phyloP scores from a whole-genome alignment of 2,329 filamentous ascomycete genomes.

The Xylariaceae sp. region DNA sequence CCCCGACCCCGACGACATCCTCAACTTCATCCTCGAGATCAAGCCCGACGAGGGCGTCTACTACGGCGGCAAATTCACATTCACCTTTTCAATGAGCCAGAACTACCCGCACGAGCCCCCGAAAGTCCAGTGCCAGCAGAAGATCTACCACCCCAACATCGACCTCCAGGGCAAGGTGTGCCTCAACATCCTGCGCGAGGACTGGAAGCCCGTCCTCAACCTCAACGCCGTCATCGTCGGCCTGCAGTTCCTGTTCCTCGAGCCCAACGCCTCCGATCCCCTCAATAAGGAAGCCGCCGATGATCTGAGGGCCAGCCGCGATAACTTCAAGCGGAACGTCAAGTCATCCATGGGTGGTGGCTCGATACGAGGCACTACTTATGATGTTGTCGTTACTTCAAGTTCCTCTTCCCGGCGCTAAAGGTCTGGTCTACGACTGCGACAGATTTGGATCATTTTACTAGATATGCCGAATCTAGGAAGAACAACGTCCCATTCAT shows the following conservation, averaged over 20 bases:
- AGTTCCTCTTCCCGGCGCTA: slow-evolving; percentile 4
- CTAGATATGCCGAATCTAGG: neutral
- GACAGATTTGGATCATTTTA: too few species aligned
- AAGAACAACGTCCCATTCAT: slow-evolving; percentile 11
- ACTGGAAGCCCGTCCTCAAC: slow-evolving; percentile 98
- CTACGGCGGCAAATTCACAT: slow-evolving; percentile 82
- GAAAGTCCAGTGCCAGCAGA: slow-evolving; percentile 94
- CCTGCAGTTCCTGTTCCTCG: slow-evolving; percentile 91
- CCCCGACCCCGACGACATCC: slow-evolving; percentile 78
- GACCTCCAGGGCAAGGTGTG: slow-evolving; percentile 97
- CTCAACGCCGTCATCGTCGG: slow-evolving; percentile 95
- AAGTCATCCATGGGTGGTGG: slow-evolving; percentile 80
- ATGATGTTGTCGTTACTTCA: slow-evolving; percentile 63
- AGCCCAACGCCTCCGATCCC: slow-evolving; percentile 96
- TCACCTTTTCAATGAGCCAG: slow-evolving; percentile 88
- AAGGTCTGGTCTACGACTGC: too few species aligned
- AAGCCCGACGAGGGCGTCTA: slow-evolving; percentile 86
- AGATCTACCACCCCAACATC: slow-evolving; percentile 99
- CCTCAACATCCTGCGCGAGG: slow-evolving; percentile 92
- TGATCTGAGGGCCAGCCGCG: slow-evolving; percentile 80
- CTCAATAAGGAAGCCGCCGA: slow-evolving; percentile 97
- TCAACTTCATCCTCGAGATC: slow-evolving; percentile 79
- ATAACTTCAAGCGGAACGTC: slow-evolving; percentile 90
- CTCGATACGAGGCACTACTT: slow-evolving; percentile 66
- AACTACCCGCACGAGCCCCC: slow-evolving; percentile 97